Conservation (phyloP, 2,329 filamentous ascomycete species). For the Hymenoscyphus occultus region DNA sequence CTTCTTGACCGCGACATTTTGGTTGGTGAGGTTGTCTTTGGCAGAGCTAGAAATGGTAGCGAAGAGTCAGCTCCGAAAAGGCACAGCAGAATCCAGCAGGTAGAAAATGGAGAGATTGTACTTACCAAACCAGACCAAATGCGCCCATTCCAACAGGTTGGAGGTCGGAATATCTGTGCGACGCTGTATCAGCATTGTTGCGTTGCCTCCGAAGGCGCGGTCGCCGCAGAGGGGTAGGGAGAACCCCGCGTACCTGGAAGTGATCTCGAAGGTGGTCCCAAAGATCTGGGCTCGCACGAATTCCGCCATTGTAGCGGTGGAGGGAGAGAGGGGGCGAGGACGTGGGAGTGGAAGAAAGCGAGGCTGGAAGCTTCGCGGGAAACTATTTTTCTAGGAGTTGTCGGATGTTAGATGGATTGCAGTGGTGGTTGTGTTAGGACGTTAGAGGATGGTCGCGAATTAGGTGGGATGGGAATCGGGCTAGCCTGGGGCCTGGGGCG, state of each 20-base stretch:
- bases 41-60: slow-evolving; percentile 67
- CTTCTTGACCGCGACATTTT: slow-evolving; percentile 98
- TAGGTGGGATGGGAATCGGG: slow-evolving; percentile 5
- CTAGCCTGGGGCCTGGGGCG: background rate
- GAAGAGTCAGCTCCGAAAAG: slow-evolving; percentile 18
- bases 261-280: slow-evolving; percentile 99
- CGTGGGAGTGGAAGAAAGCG: background rate
- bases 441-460: background rate
- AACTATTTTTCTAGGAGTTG: background rate
- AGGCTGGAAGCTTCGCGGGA: background rate
- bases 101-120: slow-evolving; percentile 9
- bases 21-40: slow-evolving; percentile 93
- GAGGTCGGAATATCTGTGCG: slow-evolving; percentile 84
- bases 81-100: background rate
- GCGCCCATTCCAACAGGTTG: slow-evolving; percentile 99
- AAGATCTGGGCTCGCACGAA: slow-evolving; percentile 99
- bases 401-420: background rate
- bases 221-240: slow-evolving; percentile 12
- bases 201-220: slow-evolving; percentile 3
- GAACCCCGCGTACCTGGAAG: slow-evolving; percentile 69
- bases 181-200: slow-evolving; percentile 18
- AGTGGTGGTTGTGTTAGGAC: background rate
- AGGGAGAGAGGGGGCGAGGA: background rate
- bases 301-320: slow-evolving; percentile 74
- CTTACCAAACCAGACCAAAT: slow-evolving; percentile 95